Base-by-base conservation (phyloP, 73 alveolate species). In the Stentor roeselii region DNA sequence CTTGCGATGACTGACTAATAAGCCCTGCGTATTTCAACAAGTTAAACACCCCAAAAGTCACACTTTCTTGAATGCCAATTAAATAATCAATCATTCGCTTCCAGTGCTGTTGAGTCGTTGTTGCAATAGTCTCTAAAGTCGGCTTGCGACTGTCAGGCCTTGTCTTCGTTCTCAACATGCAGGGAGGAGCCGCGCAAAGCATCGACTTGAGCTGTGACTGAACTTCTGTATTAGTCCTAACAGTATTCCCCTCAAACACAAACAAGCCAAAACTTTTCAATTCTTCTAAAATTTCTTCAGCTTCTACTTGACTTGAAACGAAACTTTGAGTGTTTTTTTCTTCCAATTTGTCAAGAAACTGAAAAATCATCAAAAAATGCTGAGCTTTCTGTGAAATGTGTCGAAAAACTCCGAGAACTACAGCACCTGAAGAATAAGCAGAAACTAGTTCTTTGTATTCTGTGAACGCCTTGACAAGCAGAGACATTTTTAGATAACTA, bases 81-180 rank as follows among this genome's bases (percentile, higher is more conserved):
- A 67, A 67, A 67, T 21, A 67, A 21, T 67, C 80, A 67, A 67
- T 67, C 27, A 67, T 30, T 30, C 34, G 21, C 1, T 67, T 67
- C 42, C 80, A 67, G 41, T 21, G 14, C 15, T 21, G 21, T 21
- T 67, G 80, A 67, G 37, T 21, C 21, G 11, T 21, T 32, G 21
- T 32, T 14, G 14, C 37, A 21, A 67, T 67, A 1, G 21, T 34
- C 34, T 67, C 80, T 14, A 67, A 27, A 30, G n/a, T 67, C 1
- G 80, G 80, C 42, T 32, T 67, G 11, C 80, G n/a, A 14, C 34
- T 67, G 2, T 67, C 80, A 1, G 80, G 80, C 80, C 34, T 67
- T n/a, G 50, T 67, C 34, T 67, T 67, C 21, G 37, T 67, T 34
- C 80, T n/a, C 1, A 67, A 34, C 1, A n/a, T 67, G 41, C 80